Evolutionary conservation across 2,329 filamentous ascomycete species (phyloP), one percentile per base, ranked within the genome.

Genomic region (Nemania diffusa): DNA sequence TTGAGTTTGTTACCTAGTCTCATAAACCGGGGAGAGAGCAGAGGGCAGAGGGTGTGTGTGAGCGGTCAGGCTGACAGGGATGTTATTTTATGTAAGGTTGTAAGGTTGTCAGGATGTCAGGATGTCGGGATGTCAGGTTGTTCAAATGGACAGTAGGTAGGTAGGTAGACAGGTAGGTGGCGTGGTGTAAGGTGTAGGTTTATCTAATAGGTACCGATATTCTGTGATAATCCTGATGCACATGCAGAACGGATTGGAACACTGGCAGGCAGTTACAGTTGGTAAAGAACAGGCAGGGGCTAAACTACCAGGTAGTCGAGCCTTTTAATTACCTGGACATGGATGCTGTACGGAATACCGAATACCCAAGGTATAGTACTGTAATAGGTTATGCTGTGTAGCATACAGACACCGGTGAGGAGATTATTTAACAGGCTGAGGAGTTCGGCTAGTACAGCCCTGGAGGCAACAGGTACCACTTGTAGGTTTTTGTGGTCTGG

Each of bases 231-330:
- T 64, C 50, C 56, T 44, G 37, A 60, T 48, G 65, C 56, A 64
- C 57, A 52, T 64, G 61, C 60, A 53, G 61, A 57, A 40, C 34
- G 50, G 57, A 67, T 64, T 44, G 51, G 53, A 48, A 57, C 46
- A 27, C 32, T 46, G 6, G 15, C 40, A 44, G 40, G 17, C 9
- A 50, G 20, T n/a, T 17, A 32, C 50, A 52, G 17, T 40, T 44
- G 44, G 29, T 59, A 57, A 17, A 32, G n/a, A 24, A 44, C 42
- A 22, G 13, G n/a, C 50, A 37, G 32, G 46, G 46, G 56, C 9
- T 26, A n/a, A 48, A 37, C 24, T 40, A 32, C 29, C 29, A 32
- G 29, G 29, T 32, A 51, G 59, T 13, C 15, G 32, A 17, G 26
- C 22, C 22, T 32, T 57, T 44, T 26, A 34, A 44, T 44, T 53